These are phyloP conservation scores for Gaertneriomyces sp. DNA, from an alignment of 192 early-diverging fungal species.

Conservation along the genomic window DNA sequence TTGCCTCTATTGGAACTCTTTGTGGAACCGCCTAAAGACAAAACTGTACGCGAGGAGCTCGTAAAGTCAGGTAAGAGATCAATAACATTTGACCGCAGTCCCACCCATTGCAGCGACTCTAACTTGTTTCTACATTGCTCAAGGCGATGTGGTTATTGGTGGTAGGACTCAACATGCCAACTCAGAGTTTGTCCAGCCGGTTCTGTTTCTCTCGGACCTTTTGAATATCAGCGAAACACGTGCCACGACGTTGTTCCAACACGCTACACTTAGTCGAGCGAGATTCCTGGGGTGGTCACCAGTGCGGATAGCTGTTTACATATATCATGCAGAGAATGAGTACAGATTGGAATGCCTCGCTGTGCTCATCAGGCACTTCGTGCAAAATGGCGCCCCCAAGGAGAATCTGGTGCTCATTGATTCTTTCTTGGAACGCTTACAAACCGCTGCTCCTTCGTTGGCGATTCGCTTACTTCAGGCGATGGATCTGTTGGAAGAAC, in stretches of 20 bases:
- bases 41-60: too few species aligned
- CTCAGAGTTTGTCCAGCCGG: slow-evolving; percentile 62
- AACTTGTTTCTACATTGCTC: too few species aligned
- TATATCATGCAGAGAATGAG: slow-evolving; percentile 66
- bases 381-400: slow-evolving; percentile 9
- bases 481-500: slow-evolving; percentile 1
- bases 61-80: too few species aligned
- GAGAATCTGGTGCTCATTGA: slow-evolving; percentile 29
- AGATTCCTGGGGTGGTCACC: slow-evolving; percentile 6
- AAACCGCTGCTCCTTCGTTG: not conserved
- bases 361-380: slow-evolving; percentile 14
- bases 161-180: slow-evolving; percentile 39
- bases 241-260: slow-evolving; percentile 66
- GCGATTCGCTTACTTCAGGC: slow-evolving; percentile 9
- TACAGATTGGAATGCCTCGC: slow-evolving; percentile 53
- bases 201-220: slow-evolving; percentile 71
- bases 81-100: too few species aligned
- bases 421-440: slow-evolving; percentile 6
- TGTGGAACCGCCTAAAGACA: too few species aligned
- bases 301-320: slow-evolving; percentile 60
- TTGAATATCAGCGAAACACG: slow-evolving; percentile 74
- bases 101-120: too few species aligned
- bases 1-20: too few species aligned
- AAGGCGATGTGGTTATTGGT: slow-evolving; percentile 19
- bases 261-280: slow-evolving; percentile 41